Conservation (phyloP, 2,329 filamentous ascomycete species). For the Plectosphaerella sp. region DNA sequence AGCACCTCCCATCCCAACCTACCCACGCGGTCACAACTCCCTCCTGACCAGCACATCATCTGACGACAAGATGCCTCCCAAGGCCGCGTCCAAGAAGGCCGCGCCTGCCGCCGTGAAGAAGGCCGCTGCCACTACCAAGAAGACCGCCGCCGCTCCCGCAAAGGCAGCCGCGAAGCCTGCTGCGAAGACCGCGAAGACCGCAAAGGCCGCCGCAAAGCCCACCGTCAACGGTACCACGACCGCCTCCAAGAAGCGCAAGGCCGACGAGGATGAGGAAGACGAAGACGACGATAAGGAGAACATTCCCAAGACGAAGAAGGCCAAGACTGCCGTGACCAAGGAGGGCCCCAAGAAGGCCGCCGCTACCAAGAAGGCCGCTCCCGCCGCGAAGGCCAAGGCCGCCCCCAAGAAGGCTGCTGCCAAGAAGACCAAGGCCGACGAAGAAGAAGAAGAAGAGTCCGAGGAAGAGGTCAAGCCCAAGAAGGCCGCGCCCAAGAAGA, state of each 20-base stretch:
- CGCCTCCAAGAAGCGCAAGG: constrained; percentile 15
- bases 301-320: constrained; percentile 13
- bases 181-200: constrained; percentile 8
- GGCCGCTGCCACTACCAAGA: constrained; percentile 17
- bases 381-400: neutral
- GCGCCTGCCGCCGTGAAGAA: constrained; percentile 9
- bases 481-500: constrained; percentile 34
- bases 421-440: constrained; percentile 6
- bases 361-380: constrained; percentile 7
- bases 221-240: constrained; percentile 9
- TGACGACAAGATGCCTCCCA: constrained; percentile 15
- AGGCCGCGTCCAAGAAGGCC: constrained; percentile 19
- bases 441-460: neutral
- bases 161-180: constrained; percentile 26
- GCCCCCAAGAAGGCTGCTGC: constrained; percentile 5
- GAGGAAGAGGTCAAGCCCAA: constrained; percentile 8
- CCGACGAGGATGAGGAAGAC: constrained; percentile 5
- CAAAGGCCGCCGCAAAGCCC: constrained; percentile 9
- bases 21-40: neutral
- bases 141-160: constrained; percentile 20
- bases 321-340: constrained; percentile 10
- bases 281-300: constrained; percentile 10
- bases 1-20: neutral
- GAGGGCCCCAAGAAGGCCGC: constrained; percentile 5
- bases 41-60: neutral